Conservation (phyloP, 73 alveolate species). For the Paramecium bursaria region DNA sequence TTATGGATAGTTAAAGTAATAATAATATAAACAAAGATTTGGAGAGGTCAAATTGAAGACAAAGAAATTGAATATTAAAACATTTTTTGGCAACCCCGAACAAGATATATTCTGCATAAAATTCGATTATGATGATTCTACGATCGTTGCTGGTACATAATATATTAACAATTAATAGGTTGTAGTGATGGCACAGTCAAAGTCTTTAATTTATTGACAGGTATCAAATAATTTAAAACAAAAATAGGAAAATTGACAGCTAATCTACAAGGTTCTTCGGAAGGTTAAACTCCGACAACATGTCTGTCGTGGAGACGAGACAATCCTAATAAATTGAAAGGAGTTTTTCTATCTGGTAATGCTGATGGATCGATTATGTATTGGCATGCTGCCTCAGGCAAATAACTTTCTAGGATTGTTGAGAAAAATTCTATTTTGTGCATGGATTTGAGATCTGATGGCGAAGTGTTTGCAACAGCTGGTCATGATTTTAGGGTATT, state of each 20-base stretch:
- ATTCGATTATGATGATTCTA: constrained; percentile 81
- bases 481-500: constrained; percentile 86
- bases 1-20: constrained; percentile 46
- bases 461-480: constrained; percentile 89
- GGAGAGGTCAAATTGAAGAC: constrained; percentile 62
- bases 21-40: neutral
- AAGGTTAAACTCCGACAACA: constrained; percentile 80
- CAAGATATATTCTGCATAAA: constrained; percentile 75
- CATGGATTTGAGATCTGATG: constrained; percentile 93
- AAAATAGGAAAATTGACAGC: constrained; percentile 59
- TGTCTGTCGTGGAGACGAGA: constrained; percentile 62
- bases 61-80: constrained; percentile 47
- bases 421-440: constrained; percentile 90
- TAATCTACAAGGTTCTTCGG: constrained; percentile 65
- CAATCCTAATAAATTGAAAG: constrained; percentile 81
- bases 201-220: constrained; percentile 82
- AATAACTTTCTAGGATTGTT: constrained; percentile 77
- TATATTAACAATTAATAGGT: neutral
- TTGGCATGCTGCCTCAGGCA: constrained; percentile 96
- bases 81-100: constrained; percentile 66
- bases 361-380: constrained; percentile 93
- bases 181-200: constrained; percentile 85
- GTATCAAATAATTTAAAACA: constrained; percentile 59
- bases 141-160: constrained; percentile 79
- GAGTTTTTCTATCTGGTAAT: constrained; percentile 87